Base-by-base conservation (phyloP, 2,329 filamentous ascomycete genomes). In the Fusarium circinatum region DNA sequence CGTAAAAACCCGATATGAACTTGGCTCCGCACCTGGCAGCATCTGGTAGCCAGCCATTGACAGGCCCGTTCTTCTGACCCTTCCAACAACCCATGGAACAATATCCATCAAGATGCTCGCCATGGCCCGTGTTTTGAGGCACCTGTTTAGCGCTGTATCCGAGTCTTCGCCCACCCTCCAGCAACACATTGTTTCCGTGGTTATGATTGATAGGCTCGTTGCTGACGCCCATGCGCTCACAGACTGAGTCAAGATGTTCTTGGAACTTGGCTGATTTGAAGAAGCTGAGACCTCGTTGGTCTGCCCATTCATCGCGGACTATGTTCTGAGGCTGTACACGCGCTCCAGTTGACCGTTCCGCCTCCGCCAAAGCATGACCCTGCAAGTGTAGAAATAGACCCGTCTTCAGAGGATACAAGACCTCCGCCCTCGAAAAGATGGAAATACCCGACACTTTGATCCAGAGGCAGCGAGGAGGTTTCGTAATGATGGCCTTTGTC, bases 291-390 rank as follows among this genome's bases (percentile, higher is more conserved):
- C 59, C 59, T 24, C 49, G 30, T 6, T 56, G 12, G 24, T 62
- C 38, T 17, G 59, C 49, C 59, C 59, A 62, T 8, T 62, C 59
- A 45, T 62, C 59, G 2, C 59, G 59, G 15, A 62, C 59, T 17
- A 10, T 62, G 20, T 62, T 62, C 13, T 45, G 59, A 2, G 13
- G 20, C 22, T 62, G 59, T 8, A 62, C 30, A 36, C 2, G 59
- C 59, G 30, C 59, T 62, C 59, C 59, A 62, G 30, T 62, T 62
- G 30, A 62, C 49, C 11, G 59, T 62, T 38, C 59, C 59, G 10
- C 59, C 59, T 30, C 59, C 59, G 2, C 59, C 59, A 20, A 62
- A 62, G 20, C 59, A 62, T 20, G 59, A 57, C 0, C 59, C 59
- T 24, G 59, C 59, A 14, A 57, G 28, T 12, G 51, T 57, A 30